Percentiles rank a stretch among this genome's conserved stretches.
These are phyloP conservation scores for Penicillium lagena DNA, from an alignment of 495 filamentous ascomycete species.

Conservation along the genomic window DNA sequence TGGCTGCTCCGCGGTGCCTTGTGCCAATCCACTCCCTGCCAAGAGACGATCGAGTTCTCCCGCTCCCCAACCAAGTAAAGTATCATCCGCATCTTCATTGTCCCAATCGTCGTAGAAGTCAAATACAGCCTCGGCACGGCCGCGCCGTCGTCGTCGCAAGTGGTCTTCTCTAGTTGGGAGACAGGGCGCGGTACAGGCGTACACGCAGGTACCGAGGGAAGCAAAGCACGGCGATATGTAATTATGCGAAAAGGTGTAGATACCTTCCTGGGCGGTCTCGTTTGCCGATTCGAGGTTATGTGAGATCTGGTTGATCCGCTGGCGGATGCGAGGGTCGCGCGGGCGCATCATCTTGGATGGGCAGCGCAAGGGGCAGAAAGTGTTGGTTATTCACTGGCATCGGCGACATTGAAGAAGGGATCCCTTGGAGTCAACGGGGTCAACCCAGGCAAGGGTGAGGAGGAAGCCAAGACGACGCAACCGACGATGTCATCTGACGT, in stretches of 20 bases:
- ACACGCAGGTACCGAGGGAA: slow-evolving; percentile 57
- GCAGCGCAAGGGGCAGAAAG: neutral
- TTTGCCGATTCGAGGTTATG: slow-evolving; percentile 90
- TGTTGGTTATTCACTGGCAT: neutral
- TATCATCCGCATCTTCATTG: slow-evolving; percentile 58
- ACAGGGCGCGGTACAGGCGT: slow-evolving; percentile 65
- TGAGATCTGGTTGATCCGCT: slow-evolving; percentile 87
- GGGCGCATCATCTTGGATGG: slow-evolving; percentile 49
- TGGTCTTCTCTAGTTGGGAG: slow-evolving; percentile 70
- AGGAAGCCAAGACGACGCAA: neutral
- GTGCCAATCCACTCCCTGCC: slow-evolving; percentile 60
- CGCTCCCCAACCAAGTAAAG: slow-evolving; percentile 65
- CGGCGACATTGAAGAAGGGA: slow-evolving; percentile 1
- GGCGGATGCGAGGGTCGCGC: slow-evolving; percentile 87
- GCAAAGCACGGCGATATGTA: slow-evolving; percentile 80
- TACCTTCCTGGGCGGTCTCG: slow-evolving; percentile 77
- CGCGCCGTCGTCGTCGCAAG: slow-evolving; percentile 58
- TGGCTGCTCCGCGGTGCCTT: slow-evolving; percentile 54
- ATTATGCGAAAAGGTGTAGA: slow-evolving; percentile 80
- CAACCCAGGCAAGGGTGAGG: neutral
- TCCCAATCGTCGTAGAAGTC: slow-evolving; percentile 99
- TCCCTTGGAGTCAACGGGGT: no score
- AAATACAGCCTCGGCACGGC: slow-evolving; percentile 74
- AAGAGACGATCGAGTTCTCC: slow-evolving; percentile 86
- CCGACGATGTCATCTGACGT: slow-evolving; percentile 15